phyloP scores from a whole-genome alignment of 2,329 filamentous ascomycete genomes.

The Elsinoe batatas region DNA sequence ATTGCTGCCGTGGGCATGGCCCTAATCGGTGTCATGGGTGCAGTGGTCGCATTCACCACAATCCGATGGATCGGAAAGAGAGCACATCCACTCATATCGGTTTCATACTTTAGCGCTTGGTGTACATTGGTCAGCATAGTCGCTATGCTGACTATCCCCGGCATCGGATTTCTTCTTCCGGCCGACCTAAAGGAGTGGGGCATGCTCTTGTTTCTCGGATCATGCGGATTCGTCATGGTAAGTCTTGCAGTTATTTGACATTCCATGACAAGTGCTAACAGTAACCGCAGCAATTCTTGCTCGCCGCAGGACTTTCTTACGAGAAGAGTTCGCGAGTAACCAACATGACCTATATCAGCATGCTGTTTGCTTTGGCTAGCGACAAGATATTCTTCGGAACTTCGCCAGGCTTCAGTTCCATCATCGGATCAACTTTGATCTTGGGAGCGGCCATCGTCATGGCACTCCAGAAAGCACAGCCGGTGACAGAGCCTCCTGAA shows the following conservation, averaged over 20 bases:
- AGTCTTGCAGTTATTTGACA: conserved; percentile 15
- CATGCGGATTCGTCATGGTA: conserved; percentile 66
- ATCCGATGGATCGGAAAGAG: conserved; percentile 72
- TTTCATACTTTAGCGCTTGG: conserved; percentile 71
- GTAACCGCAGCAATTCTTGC: conserved; percentile 56
- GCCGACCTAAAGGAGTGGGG: conserved; percentile 50
- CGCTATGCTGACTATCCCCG: conserved; percentile 48
- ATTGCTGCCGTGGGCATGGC: conserved; percentile 61
- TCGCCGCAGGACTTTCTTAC: conserved; percentile 65
- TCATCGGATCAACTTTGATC: conserved; percentile 53
- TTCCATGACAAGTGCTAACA: neutral
- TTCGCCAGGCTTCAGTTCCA: conserved; percentile 47
- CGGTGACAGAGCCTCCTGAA: conserved; percentile 17
- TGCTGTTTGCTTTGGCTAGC: conserved; percentile 57
- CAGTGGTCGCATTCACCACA: conserved; percentile 61
- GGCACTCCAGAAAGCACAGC: conserved; percentile 43
- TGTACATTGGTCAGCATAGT: conserved; percentile 58
- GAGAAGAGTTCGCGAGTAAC: conserved; percentile 56
- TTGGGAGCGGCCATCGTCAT: conserved; percentile 57
- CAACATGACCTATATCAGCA: conserved; percentile 60
- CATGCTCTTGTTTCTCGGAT: conserved; percentile 57
- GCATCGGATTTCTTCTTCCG: conserved; percentile 49
- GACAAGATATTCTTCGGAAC: conserved; percentile 56
- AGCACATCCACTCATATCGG: conserved; percentile 71
- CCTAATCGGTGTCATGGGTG: conserved; percentile 67